Evolutionary conservation across 2,329 filamentous ascomycete species (phyloP).

Genomic region (Microascus cirrosus): DNA sequence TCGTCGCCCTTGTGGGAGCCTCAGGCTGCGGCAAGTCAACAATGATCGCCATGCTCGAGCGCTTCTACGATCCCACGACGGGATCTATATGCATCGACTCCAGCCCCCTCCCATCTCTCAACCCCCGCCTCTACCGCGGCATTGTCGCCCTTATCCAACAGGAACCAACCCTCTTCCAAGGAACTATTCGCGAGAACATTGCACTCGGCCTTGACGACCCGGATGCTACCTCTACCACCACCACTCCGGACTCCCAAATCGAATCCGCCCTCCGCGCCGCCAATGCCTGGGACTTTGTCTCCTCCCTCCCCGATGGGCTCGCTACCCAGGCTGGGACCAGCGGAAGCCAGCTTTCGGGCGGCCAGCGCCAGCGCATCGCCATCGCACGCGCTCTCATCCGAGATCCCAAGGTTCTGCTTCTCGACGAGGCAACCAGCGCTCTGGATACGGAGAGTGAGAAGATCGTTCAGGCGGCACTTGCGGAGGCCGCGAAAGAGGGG

Average conservation of each 20-base stretch:
- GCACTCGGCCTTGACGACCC: constrained; percentile 28
- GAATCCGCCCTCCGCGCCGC: constrained; percentile 39
- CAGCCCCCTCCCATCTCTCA: constrained; percentile 16
- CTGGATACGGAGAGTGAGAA: constrained; percentile 57
- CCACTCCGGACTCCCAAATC: constrained; percentile 24
- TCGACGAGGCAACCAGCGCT: constrained; percentile 60
- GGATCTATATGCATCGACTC: constrained; percentile 18
- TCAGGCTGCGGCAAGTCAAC: constrained; percentile 52
- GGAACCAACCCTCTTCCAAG: constrained; percentile 30
- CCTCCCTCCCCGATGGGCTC: constrained; percentile 47
- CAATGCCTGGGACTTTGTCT: constrained; percentile 45
- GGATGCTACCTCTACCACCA: neutral
- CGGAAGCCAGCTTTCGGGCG: constrained; percentile 59
- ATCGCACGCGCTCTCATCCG: constrained; percentile 63
- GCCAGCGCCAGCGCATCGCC: constrained; percentile 61
- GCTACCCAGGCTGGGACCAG: constrained; percentile 53
- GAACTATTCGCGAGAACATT: constrained; percentile 45
- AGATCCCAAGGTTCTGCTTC: constrained; percentile 52
- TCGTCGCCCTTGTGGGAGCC: constrained; percentile 43
- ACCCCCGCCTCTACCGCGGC: constrained; percentile 18
- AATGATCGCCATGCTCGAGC: constrained; percentile 38
- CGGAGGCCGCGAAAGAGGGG: constrained; percentile 20
- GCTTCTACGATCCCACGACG: constrained; percentile 26
- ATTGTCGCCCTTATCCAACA: constrained; percentile 28
- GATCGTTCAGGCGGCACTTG: constrained; percentile 52